Conservation (phyloP, 176 grass and related monocot genomes). For the Bonia amplexicaulis region DNA sequence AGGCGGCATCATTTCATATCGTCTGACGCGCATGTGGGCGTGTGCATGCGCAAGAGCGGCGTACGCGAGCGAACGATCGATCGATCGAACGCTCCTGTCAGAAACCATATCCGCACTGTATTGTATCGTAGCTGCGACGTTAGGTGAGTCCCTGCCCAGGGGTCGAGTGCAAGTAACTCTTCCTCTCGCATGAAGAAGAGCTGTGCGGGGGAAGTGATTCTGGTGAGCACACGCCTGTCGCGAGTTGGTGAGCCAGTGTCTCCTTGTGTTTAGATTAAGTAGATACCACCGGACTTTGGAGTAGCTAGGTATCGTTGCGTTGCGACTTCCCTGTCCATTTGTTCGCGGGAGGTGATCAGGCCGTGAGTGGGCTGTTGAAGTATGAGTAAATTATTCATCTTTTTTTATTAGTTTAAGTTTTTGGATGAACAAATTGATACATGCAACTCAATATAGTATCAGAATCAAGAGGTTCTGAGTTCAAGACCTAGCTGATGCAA, state of each 20-base stretch:
- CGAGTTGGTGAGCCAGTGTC: conserved; percentile 5
- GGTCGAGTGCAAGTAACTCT: conserved; percentile 51
- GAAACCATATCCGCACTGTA: not conserved
- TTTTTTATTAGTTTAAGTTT: no score
- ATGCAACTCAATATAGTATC: no score
- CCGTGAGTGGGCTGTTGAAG: no score
- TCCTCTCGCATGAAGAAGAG: not conserved
- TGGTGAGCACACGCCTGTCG: conserved; percentile 32
- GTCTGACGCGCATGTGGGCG: not conserved
- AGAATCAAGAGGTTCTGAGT: no score
- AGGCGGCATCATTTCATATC: conserved; percentile 25
- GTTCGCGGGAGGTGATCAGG: not conserved
- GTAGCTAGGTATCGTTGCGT: not conserved
- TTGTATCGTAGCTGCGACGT: conserved; percentile 9
- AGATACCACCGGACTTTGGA: not conserved
- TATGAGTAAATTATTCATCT: no score
- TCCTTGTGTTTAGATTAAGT: not conserved
- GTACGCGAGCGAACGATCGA: not conserved
- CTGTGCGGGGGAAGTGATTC: conserved; percentile 24
- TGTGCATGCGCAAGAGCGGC: not conserved
- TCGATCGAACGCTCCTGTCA: not conserved
- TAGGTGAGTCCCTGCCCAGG: conserved; percentile 8
- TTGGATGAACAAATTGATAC: no score
- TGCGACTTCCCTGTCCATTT: not conserved
- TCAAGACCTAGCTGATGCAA: no score